phyloP scores from a whole-genome alignment of 441 rosid species.

The Gossypium davidsonii region DNA sequence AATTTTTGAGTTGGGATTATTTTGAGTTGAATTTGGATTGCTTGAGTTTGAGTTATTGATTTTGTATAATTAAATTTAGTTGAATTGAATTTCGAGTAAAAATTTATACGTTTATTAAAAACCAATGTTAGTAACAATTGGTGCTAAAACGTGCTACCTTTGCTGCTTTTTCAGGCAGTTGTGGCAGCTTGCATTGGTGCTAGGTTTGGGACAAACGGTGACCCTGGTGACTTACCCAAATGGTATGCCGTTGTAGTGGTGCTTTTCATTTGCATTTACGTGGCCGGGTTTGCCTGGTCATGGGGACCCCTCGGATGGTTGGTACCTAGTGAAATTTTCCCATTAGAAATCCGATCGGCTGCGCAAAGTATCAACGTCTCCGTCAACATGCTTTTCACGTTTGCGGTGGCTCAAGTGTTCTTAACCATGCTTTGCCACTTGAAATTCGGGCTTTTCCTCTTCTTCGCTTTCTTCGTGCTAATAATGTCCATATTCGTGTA shows the following conservation, averaged over 20 bases:
- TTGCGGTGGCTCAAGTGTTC: constrained; percentile 61
- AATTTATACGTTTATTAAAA: too few species aligned
- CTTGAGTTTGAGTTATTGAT: too few species aligned
- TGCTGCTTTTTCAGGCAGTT: constrained; percentile 24
- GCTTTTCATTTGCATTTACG: constrained; percentile 72
- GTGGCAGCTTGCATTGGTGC: constrained; percentile 70
- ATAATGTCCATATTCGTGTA: constrained; percentile 58
- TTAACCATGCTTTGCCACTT: constrained; percentile 72
- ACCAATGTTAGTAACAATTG: neutral
- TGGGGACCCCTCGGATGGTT: constrained; percentile 96
- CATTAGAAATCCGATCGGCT: constrained; percentile 77
- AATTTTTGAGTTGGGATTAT: too few species aligned
- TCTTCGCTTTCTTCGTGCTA: constrained; percentile 66
- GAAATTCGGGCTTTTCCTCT: constrained; percentile 72
- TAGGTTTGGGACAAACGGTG: constrained; percentile 59
- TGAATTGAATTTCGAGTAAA: too few species aligned
- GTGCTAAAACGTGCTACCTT: neutral
- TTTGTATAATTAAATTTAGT: too few species aligned
- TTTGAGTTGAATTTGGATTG: too few species aligned
- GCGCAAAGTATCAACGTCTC: constrained; percentile 82
- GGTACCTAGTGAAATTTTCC: constrained; percentile 88
- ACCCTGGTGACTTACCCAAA: constrained; percentile 54
- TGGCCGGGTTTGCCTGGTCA: constrained; percentile 84
- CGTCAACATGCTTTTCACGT: constrained; percentile 83
- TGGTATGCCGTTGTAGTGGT: constrained; percentile 78